phyloP scores from a whole-genome alignment of 306 rosid genomes.

The Glycine latifolia region DNA sequence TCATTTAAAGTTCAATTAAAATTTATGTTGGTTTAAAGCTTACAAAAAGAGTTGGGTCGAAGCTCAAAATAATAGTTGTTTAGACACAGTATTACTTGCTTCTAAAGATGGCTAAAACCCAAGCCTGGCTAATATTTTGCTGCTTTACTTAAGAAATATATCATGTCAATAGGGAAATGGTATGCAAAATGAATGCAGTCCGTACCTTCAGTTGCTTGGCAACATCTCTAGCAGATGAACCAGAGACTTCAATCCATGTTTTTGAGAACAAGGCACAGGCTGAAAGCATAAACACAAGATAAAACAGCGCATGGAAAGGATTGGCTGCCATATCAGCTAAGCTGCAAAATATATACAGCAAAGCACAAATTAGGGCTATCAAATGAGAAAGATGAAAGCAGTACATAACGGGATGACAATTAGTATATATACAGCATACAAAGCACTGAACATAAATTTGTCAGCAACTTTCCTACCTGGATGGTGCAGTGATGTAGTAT shows the following conservation, averaged over 20 bases:
- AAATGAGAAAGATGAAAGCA: neutral
- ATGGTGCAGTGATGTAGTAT: conserved; percentile 91
- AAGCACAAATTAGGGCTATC: conserved; percentile 22
- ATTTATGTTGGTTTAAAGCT: neutral
- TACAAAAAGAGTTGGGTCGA: neutral
- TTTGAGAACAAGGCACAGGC: conserved; percentile 95
- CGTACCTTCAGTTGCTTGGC: conserved; percentile 93
- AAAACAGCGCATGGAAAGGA: conserved; percentile 92
- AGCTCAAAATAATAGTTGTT: conserved; percentile 5
- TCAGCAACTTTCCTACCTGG: conserved; percentile 62
- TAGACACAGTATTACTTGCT: conserved; percentile 5
- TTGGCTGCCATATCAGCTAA: conserved; percentile 98
- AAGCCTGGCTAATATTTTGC: neutral
- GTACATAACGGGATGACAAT: neutral
- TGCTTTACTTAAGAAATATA: conserved; percentile 7
- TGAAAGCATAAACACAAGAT: conserved; percentile 86
- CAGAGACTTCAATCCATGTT: conserved; percentile 98
- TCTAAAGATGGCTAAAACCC: conserved; percentile 19
- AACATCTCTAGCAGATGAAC: conserved; percentile 95
- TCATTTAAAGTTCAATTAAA: neutral
- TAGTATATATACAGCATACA: neutral
- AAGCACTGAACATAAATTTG: neutral
- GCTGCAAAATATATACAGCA: conserved; percentile 58
- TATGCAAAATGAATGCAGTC: neutral
- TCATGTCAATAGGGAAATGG: conserved; percentile 2